Base-by-base conservation (phyloP, 2,329 filamentous ascomycete genomes). In the Colletotrichum tropicale region DNA sequence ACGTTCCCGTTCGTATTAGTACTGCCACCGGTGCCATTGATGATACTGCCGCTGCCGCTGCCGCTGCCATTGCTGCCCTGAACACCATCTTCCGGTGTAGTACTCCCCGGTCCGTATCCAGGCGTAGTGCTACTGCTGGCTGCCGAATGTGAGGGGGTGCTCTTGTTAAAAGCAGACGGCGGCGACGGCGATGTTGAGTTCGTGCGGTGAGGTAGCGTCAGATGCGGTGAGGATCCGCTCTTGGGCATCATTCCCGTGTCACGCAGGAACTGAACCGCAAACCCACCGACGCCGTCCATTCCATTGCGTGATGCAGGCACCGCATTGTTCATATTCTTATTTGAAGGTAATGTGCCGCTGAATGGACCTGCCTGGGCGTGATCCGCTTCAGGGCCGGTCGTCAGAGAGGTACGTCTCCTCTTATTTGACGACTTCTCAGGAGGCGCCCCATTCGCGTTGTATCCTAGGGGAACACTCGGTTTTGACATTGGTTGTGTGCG, bases 401-500 rank as follows among this genome's bases (percentile, higher is more conserved):
- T 38, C 36, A 64, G 24, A 6, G 78, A 77, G 8, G 71, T 79
- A 5, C 80, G 76, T 32, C 71, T 78, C 18, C 80, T 76, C 70
- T 81, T 81, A 38, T 70, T 78, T 24, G 78, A 66, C 5, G 36
- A 32, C 8, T 56, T 61, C n/a, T 62, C 52, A 21, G 18, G 16
- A 8, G n/a, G n/a, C 21, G 52, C 16, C 6, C 15, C 21, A 8
- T 34, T 30, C 18, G 65, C 16, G 8, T 43, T 7, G 30, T 66
- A 66, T 15, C 43, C 43, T 4, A 52, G 43, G 13, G 43, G 12
- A 52, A 13, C 43, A 52, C 43, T 24, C 6, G 43, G n/a, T 52
- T 52, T 52, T 13, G 43, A 52, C 43, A 52, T 52, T 52, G 43
- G 10, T 52, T 52, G n/a, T 52, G 43, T 38, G 12, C 12, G 36